phyloP scores from a whole-genome alignment of 768 basidiomycete species.

The Termitomyces sp. region DNA sequence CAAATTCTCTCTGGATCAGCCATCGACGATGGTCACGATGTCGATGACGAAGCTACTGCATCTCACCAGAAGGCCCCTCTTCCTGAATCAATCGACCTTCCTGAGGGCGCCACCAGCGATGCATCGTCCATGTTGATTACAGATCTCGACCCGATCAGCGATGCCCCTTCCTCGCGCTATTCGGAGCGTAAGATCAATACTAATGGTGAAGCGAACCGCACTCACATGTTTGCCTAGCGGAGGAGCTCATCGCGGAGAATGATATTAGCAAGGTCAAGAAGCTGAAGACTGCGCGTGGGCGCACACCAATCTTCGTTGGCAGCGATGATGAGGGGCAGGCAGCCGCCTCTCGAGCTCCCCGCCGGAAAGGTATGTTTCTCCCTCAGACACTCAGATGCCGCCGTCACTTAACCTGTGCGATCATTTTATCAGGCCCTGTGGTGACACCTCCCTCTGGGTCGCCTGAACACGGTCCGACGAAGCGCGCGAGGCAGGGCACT shows the following conservation, averaged over 20 bases:
- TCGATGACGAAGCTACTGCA: too few relatives aligned
- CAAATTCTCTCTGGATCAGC: neutral
- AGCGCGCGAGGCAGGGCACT: slow-evolving; percentile 3
- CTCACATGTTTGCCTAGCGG: neutral
- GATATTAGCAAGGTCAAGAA: neutral
- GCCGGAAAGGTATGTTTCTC: neutral
- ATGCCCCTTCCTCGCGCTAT: neutral
- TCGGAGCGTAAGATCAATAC: neutral
- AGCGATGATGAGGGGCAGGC: neutral
- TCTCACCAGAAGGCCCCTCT: neutral
- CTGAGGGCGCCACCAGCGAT: neutral
- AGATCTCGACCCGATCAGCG: neutral
- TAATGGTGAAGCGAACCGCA: too few relatives aligned
- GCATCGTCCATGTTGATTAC: neutral
- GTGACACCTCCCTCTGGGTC: neutral
- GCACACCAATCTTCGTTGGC: neutral
- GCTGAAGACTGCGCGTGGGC: neutral
- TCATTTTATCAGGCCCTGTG: too few relatives aligned
- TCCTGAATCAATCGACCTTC: neutral
- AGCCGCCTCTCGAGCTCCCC: neutral
- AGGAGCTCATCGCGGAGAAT: neutral
- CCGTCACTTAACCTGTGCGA: too few relatives aligned
- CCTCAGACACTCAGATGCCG: too few relatives aligned
- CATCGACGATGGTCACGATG: neutral
- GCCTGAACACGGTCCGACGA: neutral